Evolutionary conservation across 352 stramenopile species (phyloP).

Genomic region (Phytopythium chamaehyphon): DNA sequence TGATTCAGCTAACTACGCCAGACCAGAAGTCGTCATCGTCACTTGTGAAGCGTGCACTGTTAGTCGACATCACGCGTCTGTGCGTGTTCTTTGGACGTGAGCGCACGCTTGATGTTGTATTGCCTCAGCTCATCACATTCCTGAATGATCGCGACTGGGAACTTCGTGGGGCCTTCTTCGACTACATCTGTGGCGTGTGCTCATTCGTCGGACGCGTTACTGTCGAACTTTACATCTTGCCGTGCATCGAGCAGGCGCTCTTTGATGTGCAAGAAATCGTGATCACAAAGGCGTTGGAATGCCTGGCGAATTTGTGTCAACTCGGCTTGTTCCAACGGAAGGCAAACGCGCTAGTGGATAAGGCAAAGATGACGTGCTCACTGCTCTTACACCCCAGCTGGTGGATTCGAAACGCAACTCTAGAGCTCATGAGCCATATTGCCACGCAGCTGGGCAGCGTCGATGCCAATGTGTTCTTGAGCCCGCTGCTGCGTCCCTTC

Average conservation of each 20-base stretch:
- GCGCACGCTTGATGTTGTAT: slow-evolving; percentile 92
- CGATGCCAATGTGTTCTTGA: slow-evolving; percentile 91
- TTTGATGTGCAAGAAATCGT: slow-evolving; percentile 96
- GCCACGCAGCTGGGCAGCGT: slow-evolving; percentile 84
- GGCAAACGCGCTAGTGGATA: slow-evolving; percentile 76
- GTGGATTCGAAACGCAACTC: slow-evolving; percentile 83
- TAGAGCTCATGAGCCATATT: slow-evolving; percentile 87
- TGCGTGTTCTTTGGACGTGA: slow-evolving; percentile 97
- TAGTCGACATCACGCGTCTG: slow-evolving; percentile 93
- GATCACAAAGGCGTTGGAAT: slow-evolving; percentile 91
- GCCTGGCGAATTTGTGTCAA: slow-evolving; percentile 87
- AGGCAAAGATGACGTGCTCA: slow-evolving; percentile 76
- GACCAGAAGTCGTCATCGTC: slow-evolving; percentile 90
- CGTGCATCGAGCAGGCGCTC: slow-evolving; percentile 96
- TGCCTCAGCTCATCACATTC: slow-evolving; percentile 97
- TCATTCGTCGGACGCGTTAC: slow-evolving; percentile 91
- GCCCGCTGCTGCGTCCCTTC: slow-evolving; percentile 86
- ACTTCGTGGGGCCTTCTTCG: slow-evolving; percentile 87
- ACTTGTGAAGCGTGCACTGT: slow-evolving; percentile 92
- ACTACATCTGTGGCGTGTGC: slow-evolving; percentile 92
- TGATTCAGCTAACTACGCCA: slow-evolving; percentile 91
- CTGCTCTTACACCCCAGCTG: slow-evolving; percentile 86
- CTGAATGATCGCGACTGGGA: slow-evolving; percentile 95
- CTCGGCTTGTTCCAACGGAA: slow-evolving; percentile 91
- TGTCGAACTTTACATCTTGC: slow-evolving; percentile 96